phyloP scores from a whole-genome alignment of 768 basidiomycete genomes.

The Lyophyllum atratum region DNA sequence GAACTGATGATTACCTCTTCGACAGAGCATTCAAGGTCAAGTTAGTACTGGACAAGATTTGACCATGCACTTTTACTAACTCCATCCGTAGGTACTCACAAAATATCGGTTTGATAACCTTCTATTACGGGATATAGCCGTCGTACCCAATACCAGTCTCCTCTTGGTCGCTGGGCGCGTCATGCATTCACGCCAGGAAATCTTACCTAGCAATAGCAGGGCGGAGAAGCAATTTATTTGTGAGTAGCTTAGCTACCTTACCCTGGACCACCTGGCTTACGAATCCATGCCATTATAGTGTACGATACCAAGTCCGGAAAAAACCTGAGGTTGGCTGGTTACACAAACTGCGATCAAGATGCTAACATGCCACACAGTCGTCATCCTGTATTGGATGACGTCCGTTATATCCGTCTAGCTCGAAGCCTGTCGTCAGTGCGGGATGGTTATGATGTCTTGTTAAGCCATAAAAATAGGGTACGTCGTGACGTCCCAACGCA shows the following conservation, averaged over 20 bases:
- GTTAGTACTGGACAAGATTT: not conserved
- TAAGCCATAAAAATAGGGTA: slow-evolving; percentile 12
- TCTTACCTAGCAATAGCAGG: slow-evolving; percentile 2
- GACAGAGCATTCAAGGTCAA: slow-evolving; percentile 9
- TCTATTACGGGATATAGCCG: slow-evolving; percentile 11
- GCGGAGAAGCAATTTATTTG: slow-evolving; percentile 19
- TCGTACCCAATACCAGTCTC: slow-evolving; percentile 9
- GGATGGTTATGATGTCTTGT: slow-evolving; percentile 9
- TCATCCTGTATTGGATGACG: slow-evolving; percentile 12
- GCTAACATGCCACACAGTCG: not conserved
- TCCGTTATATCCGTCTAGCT: slow-evolving; percentile 7
- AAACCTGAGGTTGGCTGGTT: not conserved
- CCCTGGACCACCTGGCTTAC: not conserved
- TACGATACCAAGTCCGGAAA: slow-evolving; percentile 6
- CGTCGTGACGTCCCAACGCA: not conserved
- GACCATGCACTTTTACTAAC: not conserved
- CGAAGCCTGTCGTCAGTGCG: not conserved
- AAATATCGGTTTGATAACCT: slow-evolving; percentile 8
- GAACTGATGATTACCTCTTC: not conserved
- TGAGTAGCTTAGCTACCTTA: slow-evolving; percentile 2
- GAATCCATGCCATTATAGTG: not conserved
- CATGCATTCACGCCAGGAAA: not conserved
- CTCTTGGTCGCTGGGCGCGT: slow-evolving; percentile 11
- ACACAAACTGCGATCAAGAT: not conserved
- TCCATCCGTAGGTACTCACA: not conserved